Evolutionary conservation across 129 eudicot genomes (phyloP).

Genomic region (Flaveria ramosissima): DNA sequence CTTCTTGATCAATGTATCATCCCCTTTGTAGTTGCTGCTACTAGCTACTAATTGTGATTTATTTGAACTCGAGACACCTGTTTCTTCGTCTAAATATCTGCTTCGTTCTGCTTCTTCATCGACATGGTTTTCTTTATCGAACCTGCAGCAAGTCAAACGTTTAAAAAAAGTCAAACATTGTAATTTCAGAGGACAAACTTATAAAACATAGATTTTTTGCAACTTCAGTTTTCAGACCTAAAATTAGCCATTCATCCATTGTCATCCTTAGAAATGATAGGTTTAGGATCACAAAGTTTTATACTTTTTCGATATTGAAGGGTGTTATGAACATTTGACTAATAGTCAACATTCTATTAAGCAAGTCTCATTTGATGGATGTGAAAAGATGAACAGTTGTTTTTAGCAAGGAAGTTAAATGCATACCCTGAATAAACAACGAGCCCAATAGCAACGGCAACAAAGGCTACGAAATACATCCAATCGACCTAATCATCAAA

Average conservation of each 20-base stretch:
- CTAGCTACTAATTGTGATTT: slow-evolving; percentile 3
- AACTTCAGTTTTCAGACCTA: too few species aligned
- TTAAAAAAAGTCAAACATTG: not conserved
- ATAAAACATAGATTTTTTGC: not conserved
- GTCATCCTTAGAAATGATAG: too few species aligned
- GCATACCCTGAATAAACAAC: slow-evolving; percentile 80
- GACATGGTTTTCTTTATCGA: slow-evolving; percentile 48
- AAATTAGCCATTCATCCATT: too few species aligned
- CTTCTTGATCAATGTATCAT: slow-evolving; percentile 19
- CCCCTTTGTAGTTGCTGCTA: slow-evolving; percentile 19
- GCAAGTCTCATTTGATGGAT: not conserved
- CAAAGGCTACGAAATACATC: slow-evolving; percentile 92
- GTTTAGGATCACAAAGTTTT: not conserved
- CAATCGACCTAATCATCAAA: slow-evolving; percentile 70
- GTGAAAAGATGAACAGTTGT: not conserved
- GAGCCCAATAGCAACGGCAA: slow-evolving; percentile 73
- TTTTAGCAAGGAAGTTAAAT: slow-evolving; percentile 1
- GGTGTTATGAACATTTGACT: slow-evolving; percentile 12
- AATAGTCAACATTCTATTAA: not conserved
- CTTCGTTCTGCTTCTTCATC: slow-evolving; percentile 49
- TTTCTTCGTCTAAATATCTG: slow-evolving; percentile 59
- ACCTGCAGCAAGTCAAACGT: slow-evolving; percentile 40
- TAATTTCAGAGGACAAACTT: not conserved
- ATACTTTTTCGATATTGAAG: not conserved
- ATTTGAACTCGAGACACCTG: slow-evolving; percentile 19